Base-by-base conservation (phyloP, 306 rosid species). In the Pyrus betulifolia region DNA sequence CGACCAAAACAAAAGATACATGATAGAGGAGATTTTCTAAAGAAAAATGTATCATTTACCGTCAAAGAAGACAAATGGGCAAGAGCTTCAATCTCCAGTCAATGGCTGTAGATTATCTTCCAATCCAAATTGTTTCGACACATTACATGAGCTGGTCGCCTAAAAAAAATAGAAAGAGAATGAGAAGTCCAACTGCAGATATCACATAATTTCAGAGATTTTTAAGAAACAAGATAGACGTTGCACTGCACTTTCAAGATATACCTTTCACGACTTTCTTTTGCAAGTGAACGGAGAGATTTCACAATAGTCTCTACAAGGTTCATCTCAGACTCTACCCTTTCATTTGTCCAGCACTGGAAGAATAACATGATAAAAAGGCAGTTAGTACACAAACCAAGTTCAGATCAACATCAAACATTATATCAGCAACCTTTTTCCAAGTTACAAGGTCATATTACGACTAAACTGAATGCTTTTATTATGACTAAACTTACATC, bases 211-310 rank as follows among this genome's bases (percentile, higher is more conserved):
- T 57, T 58, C 28, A n/a, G 14, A 58, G 28, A n/a, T 58, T 4
- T 58, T 58, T 58, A 22, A 58, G 63, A 58, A 58, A 58, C 28
- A 22, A 2, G 15, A 55, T 84, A 93, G 77, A 59, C 2, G 17
- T 23, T 6, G 51, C 67, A 21, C 51, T 19, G 90, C 54, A 21
- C 35, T 30, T 21, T 17, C 15, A 45, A 65, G 45, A 45, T 71
- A 18, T 87, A 92, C 97, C 95, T 94, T 78, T 92, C 96, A 52
- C 95, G 95, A 69, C 86, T 92, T 88, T 94, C 98, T 80, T 94
- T 92, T 73, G 97, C 96, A 60, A 94, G 88, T 62, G 96, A 90
- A 83, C 98, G 82, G 51, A 90, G 87, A 80, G 95, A 89, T 86
- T 83, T 90, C 35, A 90, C 93, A 12, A 87, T 69, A 62, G 91